Evolutionary conservation across 1,284 basidiomycete species (phyloP).

Genomic region (Cryptococcus maquisensis): DNA sequence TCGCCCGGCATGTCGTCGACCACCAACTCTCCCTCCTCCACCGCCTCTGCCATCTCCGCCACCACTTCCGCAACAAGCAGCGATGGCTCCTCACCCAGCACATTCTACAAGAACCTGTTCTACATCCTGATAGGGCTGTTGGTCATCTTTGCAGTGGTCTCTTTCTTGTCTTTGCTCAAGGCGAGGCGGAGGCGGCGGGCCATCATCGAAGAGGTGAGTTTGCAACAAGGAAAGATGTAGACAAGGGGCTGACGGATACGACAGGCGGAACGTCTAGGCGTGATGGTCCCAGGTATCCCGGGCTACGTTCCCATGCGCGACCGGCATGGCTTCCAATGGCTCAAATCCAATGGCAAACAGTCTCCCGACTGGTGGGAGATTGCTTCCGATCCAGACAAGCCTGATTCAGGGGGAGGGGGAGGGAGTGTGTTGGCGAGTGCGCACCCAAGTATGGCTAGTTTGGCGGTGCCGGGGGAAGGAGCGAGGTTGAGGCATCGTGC

Average conservation of each 20-base stretch:
- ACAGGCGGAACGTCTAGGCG: conserved; percentile 37
- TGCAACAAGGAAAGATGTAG: background rate
- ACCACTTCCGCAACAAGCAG: background rate
- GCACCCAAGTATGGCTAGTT: background rate
- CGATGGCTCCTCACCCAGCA: conserved; percentile 13
- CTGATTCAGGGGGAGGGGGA: too few species aligned
- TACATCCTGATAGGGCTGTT: conserved; percentile 47
- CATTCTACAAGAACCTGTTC: conserved; percentile 31
- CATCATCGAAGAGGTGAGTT: conserved; percentile 35
- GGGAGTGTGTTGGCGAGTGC: background rate
- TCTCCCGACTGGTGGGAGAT: conserved; percentile 45
- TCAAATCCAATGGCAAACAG: conserved; percentile 26
- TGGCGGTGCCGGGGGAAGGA: background rate
- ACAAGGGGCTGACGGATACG: background rate
- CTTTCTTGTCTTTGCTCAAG: conserved; percentile 34
- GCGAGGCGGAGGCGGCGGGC: conserved; percentile 32
- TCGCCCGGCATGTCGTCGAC: conserved; percentile 5
- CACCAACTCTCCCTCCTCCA: background rate
- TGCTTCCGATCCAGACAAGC: background rate
- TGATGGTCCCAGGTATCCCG: conserved; percentile 42
- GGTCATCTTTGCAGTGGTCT: conserved; percentile 36
- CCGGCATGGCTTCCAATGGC: conserved; percentile 20
- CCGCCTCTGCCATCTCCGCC: background rate
- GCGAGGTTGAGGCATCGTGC: too few species aligned
- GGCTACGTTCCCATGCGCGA: conserved; percentile 44